Base-by-base conservation (phyloP, 2,329 filamentous ascomycete genomes). In the Zymoseptoria pseudotritici region DNA sequence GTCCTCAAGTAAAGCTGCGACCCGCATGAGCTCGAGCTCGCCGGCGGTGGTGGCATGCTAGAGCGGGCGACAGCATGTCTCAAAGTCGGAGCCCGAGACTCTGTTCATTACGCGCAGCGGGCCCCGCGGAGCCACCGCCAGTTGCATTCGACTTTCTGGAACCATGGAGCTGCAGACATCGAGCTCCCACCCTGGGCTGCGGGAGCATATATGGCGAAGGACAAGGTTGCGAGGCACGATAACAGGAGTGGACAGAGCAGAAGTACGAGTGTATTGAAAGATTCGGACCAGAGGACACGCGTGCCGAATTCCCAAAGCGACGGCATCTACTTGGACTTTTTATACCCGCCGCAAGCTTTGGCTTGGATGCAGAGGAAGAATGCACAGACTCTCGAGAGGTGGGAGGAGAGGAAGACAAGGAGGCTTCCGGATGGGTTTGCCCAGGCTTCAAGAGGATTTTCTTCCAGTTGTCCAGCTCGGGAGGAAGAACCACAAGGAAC, bases 1-100 rank as follows among this genome's bases (percentile, higher is more conserved):
- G 36, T 46, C 36, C 36, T 17, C 36, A n/a, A 3, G 36, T 46
- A 5, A 7, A 46, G 36, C 36, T 46, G 17, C 6, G 11, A 46
- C 36, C 36, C 17, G 36, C 36, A 46, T 46, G 36, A 46, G 36
- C 36, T 46, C 36, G 11, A 46, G 36, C 36, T 17, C 36, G 36
- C 36, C 36, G 36, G 36, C 50, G 36, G 36, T 46, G 54, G 73
- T 75, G 76, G 76, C 71, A 84, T 84, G 82, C 80, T 84, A 72
- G 82, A 84, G 80, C 80, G 80, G 68, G 80, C 80, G 71, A 78
- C 79, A 72, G 76, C 77, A 82, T 84, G 80, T 75, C 78, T 84
- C 77, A 77, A 82, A 76, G 77, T 79, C 73, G 79, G 81, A 77
- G 76, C 80, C 71, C 78, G 79, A 71, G 76, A 78, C 67, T 76